Evolutionary conservation across 2,329 filamentous ascomycete genomes (phyloP), one percentile per base, ranked within the genome.

Genomic region (Ascosphaera aggregata): DNA sequence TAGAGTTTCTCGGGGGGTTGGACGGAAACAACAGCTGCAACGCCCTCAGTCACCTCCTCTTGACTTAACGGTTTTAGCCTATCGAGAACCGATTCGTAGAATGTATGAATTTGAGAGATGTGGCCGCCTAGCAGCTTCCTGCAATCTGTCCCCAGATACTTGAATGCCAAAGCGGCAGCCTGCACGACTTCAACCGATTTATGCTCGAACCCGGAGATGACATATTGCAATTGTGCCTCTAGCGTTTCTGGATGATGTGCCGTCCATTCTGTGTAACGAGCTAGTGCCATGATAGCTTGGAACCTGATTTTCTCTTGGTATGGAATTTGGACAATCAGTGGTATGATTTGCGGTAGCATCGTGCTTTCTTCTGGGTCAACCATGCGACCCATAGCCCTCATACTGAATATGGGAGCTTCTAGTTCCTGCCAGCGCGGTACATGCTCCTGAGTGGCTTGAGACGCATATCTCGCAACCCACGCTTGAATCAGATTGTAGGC

Each of bases 261-360:
- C 0, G 91, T 98, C 89, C 89, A 98, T 56, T 95, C 86, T 0
- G 91, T 98, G 54, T 98, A 98, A 44, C 89, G 72, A 30, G 84
- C 89, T 17, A 98, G 69, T 2, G 91, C 85, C 84, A 98, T 94
- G 51, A 95, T 93, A 4, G 86, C 86, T 44, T 92, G 86, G 58
- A 98, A 98, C 5, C 85, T 81, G n/a, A 98, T 70, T 62, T 95
- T 98, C 58, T 95, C 82, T 50, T 98, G 89, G 51, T 80, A 76
- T 0, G 89, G 89, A 43, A 98, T 92, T 52, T 91, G 80, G 9
- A 93, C 82, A 44, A 98, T 73, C 41, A 98, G 66, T 15, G 85
- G 85, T 61, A 98, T 93, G 13, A 98, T 73, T 51, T 86, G 80
- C 2, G 84, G 80, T 32, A 98, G 66, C 48, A 98, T 80, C 31